phyloP scores from a whole-genome alignment of 192 early-diverging fungal genomes.

The Coemansia sp. region DNA sequence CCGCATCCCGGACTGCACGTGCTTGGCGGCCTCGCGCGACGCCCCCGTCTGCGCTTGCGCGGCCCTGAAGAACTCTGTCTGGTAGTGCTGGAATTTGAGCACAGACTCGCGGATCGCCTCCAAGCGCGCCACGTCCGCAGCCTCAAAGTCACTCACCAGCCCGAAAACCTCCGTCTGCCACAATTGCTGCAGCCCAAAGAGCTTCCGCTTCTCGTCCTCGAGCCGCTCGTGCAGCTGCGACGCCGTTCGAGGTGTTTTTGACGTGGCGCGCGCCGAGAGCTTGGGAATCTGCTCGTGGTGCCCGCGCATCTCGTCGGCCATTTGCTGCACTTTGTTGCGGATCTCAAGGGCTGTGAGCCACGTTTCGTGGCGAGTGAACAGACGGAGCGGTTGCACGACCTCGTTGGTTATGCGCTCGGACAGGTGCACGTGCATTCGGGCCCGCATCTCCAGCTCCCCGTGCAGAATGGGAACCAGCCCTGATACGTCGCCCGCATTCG shows the following conservation, averaged over 20 bases:
- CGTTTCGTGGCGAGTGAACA: slow-evolving; percentile 19
- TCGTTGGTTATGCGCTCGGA: slow-evolving; percentile 41
- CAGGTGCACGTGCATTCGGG: slow-evolving; percentile 43
- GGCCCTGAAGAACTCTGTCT: slow-evolving; percentile 32
- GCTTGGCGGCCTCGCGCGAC: slow-evolving; percentile 13
- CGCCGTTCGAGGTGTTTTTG: slow-evolving; percentile 35
- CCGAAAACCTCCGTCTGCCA: slow-evolving; percentile 36
- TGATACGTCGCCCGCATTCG: background rate
- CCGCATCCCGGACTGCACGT: too few species aligned
- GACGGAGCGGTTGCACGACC: slow-evolving; percentile 27
- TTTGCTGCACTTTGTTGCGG: slow-evolving; percentile 10
- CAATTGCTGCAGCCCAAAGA: slow-evolving; percentile 34
- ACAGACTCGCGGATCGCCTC: slow-evolving; percentile 35
- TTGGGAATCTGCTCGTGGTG: slow-evolving; percentile 44
- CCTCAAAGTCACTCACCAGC: slow-evolving; percentile 42
- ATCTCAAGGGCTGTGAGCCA: slow-evolving; percentile 26
- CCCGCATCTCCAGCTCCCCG: slow-evolving; percentile 20
- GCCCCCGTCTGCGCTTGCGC: slow-evolving; percentile 6
- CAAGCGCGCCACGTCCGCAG: slow-evolving; percentile 37
- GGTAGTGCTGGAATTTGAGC: slow-evolving; percentile 45
- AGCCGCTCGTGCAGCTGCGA: slow-evolving; percentile 31
- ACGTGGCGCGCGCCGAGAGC: slow-evolving; percentile 33
- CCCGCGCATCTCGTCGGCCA: slow-evolving; percentile 31
- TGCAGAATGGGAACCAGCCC: slow-evolving; percentile 24
- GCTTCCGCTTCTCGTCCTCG: slow-evolving; percentile 27